phyloP scores from a whole-genome alignment of 2,329 filamentous ascomycete species.

The Dactylellina parvicollis region DNA sequence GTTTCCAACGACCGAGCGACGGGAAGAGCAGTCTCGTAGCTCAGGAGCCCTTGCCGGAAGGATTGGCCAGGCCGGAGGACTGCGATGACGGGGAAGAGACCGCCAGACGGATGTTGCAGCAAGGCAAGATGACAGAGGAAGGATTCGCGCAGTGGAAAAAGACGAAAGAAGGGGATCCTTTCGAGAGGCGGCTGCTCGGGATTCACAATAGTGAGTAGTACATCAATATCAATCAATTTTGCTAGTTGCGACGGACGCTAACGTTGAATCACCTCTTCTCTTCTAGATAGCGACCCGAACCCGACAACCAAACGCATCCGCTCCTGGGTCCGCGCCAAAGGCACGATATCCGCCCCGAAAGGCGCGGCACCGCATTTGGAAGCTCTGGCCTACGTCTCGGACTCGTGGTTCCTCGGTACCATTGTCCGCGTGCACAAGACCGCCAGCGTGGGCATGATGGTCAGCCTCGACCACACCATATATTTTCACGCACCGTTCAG shows the following conservation, averaged over 20 bases:
- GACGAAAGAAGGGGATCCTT: slow-evolving; percentile 64
- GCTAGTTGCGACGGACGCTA: no score
- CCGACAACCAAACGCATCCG: slow-evolving; percentile 75
- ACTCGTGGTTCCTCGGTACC: slow-evolving; percentile 92
- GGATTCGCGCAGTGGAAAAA: slow-evolving; percentile 59
- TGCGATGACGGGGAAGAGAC: slow-evolving; percentile 62
- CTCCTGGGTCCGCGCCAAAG: slow-evolving; percentile 79
- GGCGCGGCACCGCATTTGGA: slow-evolving; percentile 83
- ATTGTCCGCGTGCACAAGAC: slow-evolving; percentile 72
- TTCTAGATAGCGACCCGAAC: slow-evolving; percentile 32
- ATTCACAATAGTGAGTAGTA: slow-evolving; percentile 66
- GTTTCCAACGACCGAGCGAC: slow-evolving; percentile 74
- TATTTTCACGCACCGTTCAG: slow-evolving; percentile 67
- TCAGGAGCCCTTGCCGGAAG: slow-evolving; percentile 67
- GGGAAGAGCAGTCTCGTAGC: slow-evolving; percentile 66
- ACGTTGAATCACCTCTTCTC: no score
- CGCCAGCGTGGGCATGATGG: slow-evolving; percentile 80
- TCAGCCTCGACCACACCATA: slow-evolving; percentile 77
- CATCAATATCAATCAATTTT: no score
- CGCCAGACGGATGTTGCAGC: slow-evolving; percentile 65
- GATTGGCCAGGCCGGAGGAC: slow-evolving; percentile 60
- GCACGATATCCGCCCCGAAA: slow-evolving; percentile 76
- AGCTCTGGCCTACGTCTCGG: slow-evolving; percentile 91
- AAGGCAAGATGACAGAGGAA: slow-evolving; percentile 64
- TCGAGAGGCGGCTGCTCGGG: slow-evolving; percentile 69